A percentile compares a stretch with the other conserved stretches of the same genome.
phyloP scores from a whole-genome alignment of 345 rosid genomes.

The Bruguiera gymnorhiza region DNA sequence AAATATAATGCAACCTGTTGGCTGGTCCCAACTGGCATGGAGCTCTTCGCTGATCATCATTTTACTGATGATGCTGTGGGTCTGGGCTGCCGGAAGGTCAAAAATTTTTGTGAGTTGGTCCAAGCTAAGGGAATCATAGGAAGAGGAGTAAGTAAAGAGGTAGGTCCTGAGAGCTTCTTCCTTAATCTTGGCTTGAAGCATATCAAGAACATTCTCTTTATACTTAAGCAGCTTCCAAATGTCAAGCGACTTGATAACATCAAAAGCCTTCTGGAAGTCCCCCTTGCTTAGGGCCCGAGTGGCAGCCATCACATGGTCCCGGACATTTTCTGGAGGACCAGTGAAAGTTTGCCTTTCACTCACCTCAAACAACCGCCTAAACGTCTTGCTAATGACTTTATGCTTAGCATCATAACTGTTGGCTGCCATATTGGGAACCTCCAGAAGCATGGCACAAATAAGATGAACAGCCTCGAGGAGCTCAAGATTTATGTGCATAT shows the following conservation, averaged over 20 bases:
- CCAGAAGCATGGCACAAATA: slow-evolving; percentile 86
- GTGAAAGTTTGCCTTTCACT: slow-evolving; percentile 80
- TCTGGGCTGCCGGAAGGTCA: slow-evolving; percentile 55
- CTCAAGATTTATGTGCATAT: slow-evolving; percentile 98
- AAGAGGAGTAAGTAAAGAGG: slow-evolving; percentile 58
- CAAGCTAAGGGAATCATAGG: slow-evolving; percentile 59
- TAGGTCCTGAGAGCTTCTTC: slow-evolving; percentile 85
- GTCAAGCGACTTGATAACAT: slow-evolving; percentile 64
- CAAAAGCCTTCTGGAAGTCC: slow-evolving; percentile 63
- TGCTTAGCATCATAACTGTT: slow-evolving; percentile 54
- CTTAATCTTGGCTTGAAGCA: slow-evolving; percentile 74
- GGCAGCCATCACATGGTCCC: slow-evolving; percentile 90
- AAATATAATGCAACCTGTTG: slow-evolving; percentile 66
- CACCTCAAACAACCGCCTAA: slow-evolving; percentile 68
- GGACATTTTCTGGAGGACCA: slow-evolving; percentile 81
- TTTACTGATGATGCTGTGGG: slow-evolving; percentile 68
- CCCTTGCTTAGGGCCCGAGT: slow-evolving; percentile 75
- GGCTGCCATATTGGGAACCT: slow-evolving; percentile 92
- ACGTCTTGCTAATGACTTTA: slow-evolving; percentile 74
- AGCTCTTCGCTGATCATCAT: slow-evolving; percentile 85
- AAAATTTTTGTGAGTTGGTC: slow-evolving; percentile 76
- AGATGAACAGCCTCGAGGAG: slow-evolving; percentile 89
- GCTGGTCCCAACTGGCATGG: slow-evolving; percentile 86
- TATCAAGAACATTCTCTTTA: slow-evolving; percentile 53
- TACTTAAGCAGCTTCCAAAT: slow-evolving; percentile 74